Conservation (phyloP, 2,329 filamentous ascomycete genomes). For the Didymella segeticola region DNA sequence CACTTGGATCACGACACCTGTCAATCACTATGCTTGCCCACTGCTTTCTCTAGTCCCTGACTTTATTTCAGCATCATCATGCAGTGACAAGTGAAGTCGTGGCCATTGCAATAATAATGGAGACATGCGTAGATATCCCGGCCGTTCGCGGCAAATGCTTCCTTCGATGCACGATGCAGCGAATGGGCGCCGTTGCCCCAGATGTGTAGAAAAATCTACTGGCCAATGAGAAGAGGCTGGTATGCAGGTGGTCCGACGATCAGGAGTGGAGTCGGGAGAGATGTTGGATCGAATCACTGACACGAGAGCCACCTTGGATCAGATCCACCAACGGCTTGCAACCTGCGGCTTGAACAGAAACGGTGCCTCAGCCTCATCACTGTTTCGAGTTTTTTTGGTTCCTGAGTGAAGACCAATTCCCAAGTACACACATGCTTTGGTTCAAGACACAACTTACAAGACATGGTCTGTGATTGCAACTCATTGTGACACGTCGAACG, state of each 20-base stretch:
- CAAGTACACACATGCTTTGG: background rate
- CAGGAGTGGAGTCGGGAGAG: constrained; percentile 20
- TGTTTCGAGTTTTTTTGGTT: background rate
- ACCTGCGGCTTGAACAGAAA: constrained; percentile 16
- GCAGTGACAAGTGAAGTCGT: constrained; percentile 14
- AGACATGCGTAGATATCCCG: constrained; percentile 11
- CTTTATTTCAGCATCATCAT: constrained; percentile 16
- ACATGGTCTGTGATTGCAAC: background rate
- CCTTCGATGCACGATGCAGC: constrained; percentile 13
- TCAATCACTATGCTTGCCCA: constrained; percentile 3
- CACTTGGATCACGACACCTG: constrained; percentile 13
- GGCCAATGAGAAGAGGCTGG: constrained; percentile 26
- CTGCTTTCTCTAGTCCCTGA: background rate
- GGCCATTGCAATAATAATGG: constrained; percentile 2
- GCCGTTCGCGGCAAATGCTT: constrained; percentile 11
- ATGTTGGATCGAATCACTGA: constrained; percentile 31
- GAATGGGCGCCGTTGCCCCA: constrained; percentile 23
- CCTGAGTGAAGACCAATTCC: background rate
- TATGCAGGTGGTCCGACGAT: constrained; percentile 36
- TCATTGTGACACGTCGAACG: constrained; percentile 2
- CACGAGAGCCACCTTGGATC: constrained; percentile 18
- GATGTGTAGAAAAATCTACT: constrained; percentile 7
- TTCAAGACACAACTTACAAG: background rate
- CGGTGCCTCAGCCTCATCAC: constrained; percentile 12
- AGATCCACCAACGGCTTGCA: constrained; percentile 34